A percentile compares a stretch with the other conserved stretches of the same genome.
Evolutionary conservation across 148 eudicot species (phyloP).

Genomic region (Diospyros lotus): DNA sequence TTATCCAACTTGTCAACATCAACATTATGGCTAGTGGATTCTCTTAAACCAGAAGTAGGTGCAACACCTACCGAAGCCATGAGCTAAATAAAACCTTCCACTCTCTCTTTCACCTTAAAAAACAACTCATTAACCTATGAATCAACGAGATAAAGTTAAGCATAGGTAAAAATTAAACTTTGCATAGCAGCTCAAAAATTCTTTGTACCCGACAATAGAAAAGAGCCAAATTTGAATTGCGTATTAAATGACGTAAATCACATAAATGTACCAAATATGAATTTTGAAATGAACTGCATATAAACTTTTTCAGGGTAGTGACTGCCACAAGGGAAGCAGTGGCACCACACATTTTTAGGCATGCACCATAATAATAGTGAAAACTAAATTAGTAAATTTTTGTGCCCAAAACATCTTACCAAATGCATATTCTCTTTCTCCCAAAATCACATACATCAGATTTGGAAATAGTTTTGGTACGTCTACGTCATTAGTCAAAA

Average conservation of each 20-base stretch:
- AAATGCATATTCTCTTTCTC: too few relatives aligned
- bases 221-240: neutral
- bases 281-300: too few relatives aligned
- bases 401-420: too few relatives aligned
- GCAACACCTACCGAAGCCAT: constrained; percentile 56
- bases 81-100: constrained; percentile 10
- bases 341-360: too few relatives aligned
- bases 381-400: too few relatives aligned
- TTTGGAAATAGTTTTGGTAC: too few relatives aligned
- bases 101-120: constrained; percentile 7
- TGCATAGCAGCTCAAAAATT: neutral
- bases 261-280: too few relatives aligned
- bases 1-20: constrained; percentile 62
- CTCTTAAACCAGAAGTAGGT: constrained; percentile 46
- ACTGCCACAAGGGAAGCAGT: too few relatives aligned
- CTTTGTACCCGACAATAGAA: neutral
- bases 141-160: neutral
- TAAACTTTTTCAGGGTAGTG: too few relatives aligned
- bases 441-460: too few relatives aligned
- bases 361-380: too few relatives aligned
- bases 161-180: neutral
- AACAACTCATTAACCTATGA: constrained; percentile 1
- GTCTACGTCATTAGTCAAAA: too few relatives aligned
- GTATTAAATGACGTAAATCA: neutral
- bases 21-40: constrained; percentile 38